Evolutionary conservation across 495 filamentous ascomycete genomes (phyloP).

Genomic region (Bombardia bombarda): DNA sequence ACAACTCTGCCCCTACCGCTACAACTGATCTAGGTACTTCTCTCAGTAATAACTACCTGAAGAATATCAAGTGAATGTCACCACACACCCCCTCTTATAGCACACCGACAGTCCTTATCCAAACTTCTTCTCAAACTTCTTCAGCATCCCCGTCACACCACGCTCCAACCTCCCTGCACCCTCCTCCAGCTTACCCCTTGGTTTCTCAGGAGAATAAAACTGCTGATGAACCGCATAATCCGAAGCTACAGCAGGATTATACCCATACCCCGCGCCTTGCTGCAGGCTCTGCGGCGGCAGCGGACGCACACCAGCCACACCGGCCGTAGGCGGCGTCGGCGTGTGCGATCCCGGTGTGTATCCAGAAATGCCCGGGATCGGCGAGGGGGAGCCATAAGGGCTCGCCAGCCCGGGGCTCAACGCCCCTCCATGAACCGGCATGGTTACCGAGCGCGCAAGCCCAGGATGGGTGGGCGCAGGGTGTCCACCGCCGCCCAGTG

Average conservation of each 20-base stretch:
- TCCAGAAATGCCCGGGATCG: neutral
- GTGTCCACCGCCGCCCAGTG: slow-evolving; percentile 24
- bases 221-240: slow-evolving; percentile 69
- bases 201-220: slow-evolving; percentile 63
- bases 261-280: slow-evolving; percentile 50
- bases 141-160: slow-evolving; percentile 71
- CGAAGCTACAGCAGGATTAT: slow-evolving; percentile 21
- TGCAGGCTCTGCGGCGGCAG: slow-evolving; percentile 17
- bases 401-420: slow-evolving; percentile 21
- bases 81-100: neutral
- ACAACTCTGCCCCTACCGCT: too few species aligned
- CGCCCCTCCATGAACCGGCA: slow-evolving; percentile 27
- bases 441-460: slow-evolving; percentile 31
- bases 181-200: slow-evolving; percentile 56
- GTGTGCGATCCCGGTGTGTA: slow-evolving; percentile 27
- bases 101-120: slow-evolving; percentile 21
- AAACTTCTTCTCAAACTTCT: slow-evolving; percentile 84
- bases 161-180: slow-evolving; percentile 64
- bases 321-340: slow-evolving; percentile 15
- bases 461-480: slow-evolving; percentile 27
- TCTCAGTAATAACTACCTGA: neutral
- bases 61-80: neutral
- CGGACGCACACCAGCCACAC: slow-evolving; percentile 17
- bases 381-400: slow-evolving; percentile 26
- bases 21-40: too few species aligned